A percentile compares a stretch with the other conserved stretches of the same genome.
phyloP scores from a whole-genome alignment of 352 stramenopile genomes.

The Peronospora belbahrii region DNA sequence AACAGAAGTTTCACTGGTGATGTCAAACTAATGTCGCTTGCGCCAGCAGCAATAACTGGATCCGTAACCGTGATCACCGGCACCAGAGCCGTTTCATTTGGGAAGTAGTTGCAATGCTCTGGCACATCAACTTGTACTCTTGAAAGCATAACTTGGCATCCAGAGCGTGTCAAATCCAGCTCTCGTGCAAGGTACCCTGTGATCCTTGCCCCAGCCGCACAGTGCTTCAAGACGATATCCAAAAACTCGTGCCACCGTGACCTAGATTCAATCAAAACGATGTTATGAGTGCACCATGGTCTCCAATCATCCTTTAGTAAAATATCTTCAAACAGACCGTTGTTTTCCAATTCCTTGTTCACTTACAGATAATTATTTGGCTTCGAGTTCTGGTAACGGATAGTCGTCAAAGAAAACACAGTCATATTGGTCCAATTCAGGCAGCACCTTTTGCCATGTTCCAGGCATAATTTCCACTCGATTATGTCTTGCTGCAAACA shows the following conservation, averaged over 20 bases:
- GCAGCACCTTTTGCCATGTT: constrained; percentile 61
- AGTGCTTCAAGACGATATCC: constrained; percentile 42
- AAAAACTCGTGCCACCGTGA: constrained; percentile 73
- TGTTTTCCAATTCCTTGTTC: neutral
- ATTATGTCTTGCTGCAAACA: constrained; percentile 33
- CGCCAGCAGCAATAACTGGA: constrained; percentile 8
- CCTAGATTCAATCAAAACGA: too few relatives aligned
- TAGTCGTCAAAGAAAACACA: constrained; percentile 84
- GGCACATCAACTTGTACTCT: constrained; percentile 31
- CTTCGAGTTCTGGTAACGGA: constrained; percentile 48
- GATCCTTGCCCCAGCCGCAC: constrained; percentile 39
- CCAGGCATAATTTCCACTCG: constrained; percentile 47
- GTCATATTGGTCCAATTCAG: constrained; percentile 50
- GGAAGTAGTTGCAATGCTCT: constrained; percentile 57
- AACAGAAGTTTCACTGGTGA: neutral
- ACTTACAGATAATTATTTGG: neutral
- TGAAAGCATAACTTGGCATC: constrained; percentile 29
- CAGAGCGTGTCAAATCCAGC: constrained; percentile 38
- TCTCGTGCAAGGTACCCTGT: constrained; percentile 57
- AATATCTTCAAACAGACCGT: too few relatives aligned
- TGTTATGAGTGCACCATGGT: too few relatives aligned
- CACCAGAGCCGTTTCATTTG: constrained; percentile 48
- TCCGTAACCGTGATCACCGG: constrained; percentile 55
- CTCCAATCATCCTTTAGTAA: too few relatives aligned
- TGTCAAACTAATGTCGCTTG: neutral